These are phyloP conservation scores for Brasenia schreberi DNA, from an alignment of 164 flowering plant species.

Conservation along the genomic window DNA sequence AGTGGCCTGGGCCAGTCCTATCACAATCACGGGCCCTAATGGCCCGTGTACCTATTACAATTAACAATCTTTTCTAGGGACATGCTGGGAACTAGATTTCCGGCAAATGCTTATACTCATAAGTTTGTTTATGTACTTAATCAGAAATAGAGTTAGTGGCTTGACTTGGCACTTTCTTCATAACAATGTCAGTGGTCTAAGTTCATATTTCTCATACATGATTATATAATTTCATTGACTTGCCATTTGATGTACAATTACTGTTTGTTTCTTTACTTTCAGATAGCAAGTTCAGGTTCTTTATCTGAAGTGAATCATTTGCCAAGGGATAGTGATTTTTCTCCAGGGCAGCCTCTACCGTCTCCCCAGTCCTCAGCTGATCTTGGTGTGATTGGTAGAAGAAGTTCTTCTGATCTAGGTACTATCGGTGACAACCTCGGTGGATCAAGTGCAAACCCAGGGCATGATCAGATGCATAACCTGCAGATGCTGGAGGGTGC, in stretches of 20 bases:
- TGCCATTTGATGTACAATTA: background rate
- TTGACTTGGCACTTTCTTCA: no score
- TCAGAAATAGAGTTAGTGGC: no score
- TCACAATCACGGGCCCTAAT: no score
- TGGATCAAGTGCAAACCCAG: conserved; percentile 35
- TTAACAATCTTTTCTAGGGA: no score
- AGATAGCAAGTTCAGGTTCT: conserved; percentile 51
- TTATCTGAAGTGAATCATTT: conserved; percentile 46
- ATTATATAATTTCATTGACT: no score
- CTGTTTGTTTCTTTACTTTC: conserved; percentile 4
- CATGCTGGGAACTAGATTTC: no score
- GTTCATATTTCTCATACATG: no score
- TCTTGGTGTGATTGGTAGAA: conserved; percentile 90
- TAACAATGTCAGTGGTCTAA: no score
- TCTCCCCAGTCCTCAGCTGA: conserved; percentile 50
- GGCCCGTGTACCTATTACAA: no score
- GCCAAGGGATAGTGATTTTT: conserved; percentile 56
- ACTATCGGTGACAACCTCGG: conserved; percentile 76
- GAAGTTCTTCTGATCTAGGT: conserved; percentile 90
- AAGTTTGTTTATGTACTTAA: no score
- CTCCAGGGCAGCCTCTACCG: conserved; percentile 82
- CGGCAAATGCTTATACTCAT: no score
- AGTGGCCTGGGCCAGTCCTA: no score
- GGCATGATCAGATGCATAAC: conserved; percentile 66
- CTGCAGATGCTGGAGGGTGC: conserved; percentile 93